Evolutionary conservation across 371 early-diverging fungal species (phyloP), one percentile per base, ranked within the genome.

Genomic region (Mucor ambiguus): DNA sequence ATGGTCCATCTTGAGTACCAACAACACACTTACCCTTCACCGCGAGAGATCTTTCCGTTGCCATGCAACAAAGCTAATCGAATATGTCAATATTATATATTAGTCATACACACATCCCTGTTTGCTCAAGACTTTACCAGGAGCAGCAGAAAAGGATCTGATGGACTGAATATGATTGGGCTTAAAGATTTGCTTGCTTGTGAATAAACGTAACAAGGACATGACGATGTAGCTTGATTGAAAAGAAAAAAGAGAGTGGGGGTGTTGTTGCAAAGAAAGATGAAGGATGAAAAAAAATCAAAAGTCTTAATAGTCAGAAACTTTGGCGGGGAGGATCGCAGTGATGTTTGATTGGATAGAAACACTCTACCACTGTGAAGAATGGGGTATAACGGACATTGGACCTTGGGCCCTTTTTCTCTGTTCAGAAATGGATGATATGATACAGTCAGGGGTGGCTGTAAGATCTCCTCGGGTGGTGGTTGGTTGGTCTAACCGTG

Each of bases 201-300:
- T 76, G 24, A 78, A 78, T 28, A 76, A 60, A 37, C 74, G 73
- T 60, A 76, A 64, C 52, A 78, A 69, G 32, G 78, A 77, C 78
- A 77, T 77, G 12, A 12, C 0, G 22, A 41, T 4, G 12, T 3
- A 16, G 9, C 7, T 24, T 24, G 32, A 44, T 26, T 63, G 14
- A 33, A 30, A 2, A 30, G 22, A 30, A 29, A 11, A 44, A 54
- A 62, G 5, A 70, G 18, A 56, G 41, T 43, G 62, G 37, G 41
- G 24, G 54, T 44, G 35, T 62, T 41, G 32, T 29, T 46, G 5
- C 41, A 41, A 46, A n/a, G 33, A 61, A 16, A 57, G 29, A 18
- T 22, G 20, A 28, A 41, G 32, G 52, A 57, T 44, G 28, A 9
- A 55, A 60, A 44, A 18, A 66, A 66, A 64, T 16, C 48, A 57